Evolutionary conservation across 2,329 filamentous ascomycete species (phyloP), one percentile per base, ranked within the genome.

Genomic region (Verticillium albo-atrum): DNA sequence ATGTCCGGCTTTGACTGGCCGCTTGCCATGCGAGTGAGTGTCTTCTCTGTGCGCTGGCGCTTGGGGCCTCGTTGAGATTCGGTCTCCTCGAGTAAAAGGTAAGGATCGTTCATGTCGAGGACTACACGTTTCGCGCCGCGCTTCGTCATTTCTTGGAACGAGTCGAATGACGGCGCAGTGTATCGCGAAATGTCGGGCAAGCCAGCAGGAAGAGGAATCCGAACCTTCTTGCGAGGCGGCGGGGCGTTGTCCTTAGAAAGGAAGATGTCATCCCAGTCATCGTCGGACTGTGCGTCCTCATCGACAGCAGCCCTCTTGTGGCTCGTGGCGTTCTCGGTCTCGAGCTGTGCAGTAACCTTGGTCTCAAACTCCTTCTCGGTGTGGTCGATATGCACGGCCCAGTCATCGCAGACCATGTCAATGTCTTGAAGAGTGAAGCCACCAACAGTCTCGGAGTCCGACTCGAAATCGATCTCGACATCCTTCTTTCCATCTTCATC

Each of bases 61-160:
- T 90, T 89, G 20, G 83, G 75, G 12, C 83, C 79, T 28, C 82
- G 80, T 64, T 88, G 85, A 20, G 84, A 81, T 52, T 91, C 87
- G 54, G 87, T 83, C 51, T 92, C 86, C 68, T 97, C 92, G 23
- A 98, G 80, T 2, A 99, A 83, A 4, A 99, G 84, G 67, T 91
- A 84, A 1, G 93, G 90, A 69, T 99, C 95, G 66, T 92, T 93
- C 73, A 95, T 83, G 68, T 98, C 93, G 56, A 99, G 81, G 1
- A 88, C 85, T 26, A 97, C 89, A 52, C 87, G 88, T 73, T 92
- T 93, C 3, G 90, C 87, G 51, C 92, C 82, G 64, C 86, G 86
- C 15, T 87, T 81, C 1, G 90, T 92, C 5, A 86, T 84, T 59
- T 84, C 81, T 67, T 93, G 87, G 17, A 93, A 95, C 63, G 96